Base-by-base conservation (phyloP, 2,329 filamentous ascomycete genomes). In the Diaporthe eres region DNA sequence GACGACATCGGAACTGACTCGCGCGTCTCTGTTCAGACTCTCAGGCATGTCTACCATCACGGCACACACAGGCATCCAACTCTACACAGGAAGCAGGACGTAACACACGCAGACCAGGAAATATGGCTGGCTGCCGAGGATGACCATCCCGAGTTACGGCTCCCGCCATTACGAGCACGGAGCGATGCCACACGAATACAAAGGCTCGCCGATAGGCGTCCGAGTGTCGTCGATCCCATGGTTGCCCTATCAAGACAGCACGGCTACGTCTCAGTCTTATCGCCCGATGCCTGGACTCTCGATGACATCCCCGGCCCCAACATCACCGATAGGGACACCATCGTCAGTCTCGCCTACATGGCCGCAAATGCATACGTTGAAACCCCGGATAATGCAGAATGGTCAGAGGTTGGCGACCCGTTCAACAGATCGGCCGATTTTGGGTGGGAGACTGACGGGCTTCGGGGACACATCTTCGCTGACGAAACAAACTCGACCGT, bases 21-120 rank as follows among this genome's bases (percentile, higher is more conserved):
- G 61, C n/a, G 31, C n/a, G 39, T 34, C 28, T 15, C 49, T 37
- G 10, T 28, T 80, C 83, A 89, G 86, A 92, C 89, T 9, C 90
- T 99, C 74, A 93, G 95, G 80, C 96, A 99, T 85, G 93, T 98
- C 81, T 97, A 95, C 85, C 96, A 98, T 83, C 96, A 98, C 85
- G 96, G 96, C 75, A 94, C 95, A 55, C 90, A 96, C 83, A 87
- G 90, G 79, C 91, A 98, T 79, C 96, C 96, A 3, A 85, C 89
- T 7, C 90, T 98, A 22, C 95, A 98, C 83, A 90, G 93, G 75
- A 92, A 91, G 79, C 88, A 93, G 77, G 95, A 98, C 83, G 87
- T 98, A 44, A 77, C 82, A 57, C 85, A 90, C 28, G 85, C 88
- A 13, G 89, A 92, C 22, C 68, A 76, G 34, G 85, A 88, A 47